These are phyloP conservation scores for Alnus glutinosa DNA, from an alignment of 306 rosid species.

Conservation along the genomic window DNA sequence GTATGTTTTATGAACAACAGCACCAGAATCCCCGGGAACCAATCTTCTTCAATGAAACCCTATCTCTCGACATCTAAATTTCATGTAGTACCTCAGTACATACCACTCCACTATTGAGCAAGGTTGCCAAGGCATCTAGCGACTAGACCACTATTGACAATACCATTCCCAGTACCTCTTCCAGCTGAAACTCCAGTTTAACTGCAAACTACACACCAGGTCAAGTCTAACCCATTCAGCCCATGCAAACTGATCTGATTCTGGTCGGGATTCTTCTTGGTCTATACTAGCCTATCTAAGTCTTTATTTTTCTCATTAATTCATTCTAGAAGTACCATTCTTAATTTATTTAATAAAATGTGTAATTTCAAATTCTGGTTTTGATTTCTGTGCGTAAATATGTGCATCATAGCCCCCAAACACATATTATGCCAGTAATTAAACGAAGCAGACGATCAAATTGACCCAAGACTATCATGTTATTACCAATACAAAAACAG, in stretches of 20 bases:
- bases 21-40: background rate
- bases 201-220: background rate
- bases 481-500: background rate
- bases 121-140: background rate
- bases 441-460: constrained; percentile 1
- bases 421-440: background rate
- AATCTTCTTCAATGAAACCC: background rate
- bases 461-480: constrained; percentile 13
- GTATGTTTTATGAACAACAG: background rate
- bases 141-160: background rate
- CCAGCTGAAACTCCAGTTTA: background rate
- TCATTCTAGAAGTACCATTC: background rate
- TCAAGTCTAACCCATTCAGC: background rate
- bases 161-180: background rate
- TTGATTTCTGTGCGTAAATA: background rate
- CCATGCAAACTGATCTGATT: background rate
- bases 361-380: background rate
- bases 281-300: background rate
- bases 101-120: background rate
- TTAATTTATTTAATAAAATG: constrained; percentile 4
- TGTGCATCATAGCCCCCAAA: background rate
- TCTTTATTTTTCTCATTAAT: too few relatives aligned
- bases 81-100: background rate
- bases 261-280: background rate
- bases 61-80: background rate